phyloP scores from a whole-genome alignment of 257 asterid species.

The Scutellaria barbata region DNA sequence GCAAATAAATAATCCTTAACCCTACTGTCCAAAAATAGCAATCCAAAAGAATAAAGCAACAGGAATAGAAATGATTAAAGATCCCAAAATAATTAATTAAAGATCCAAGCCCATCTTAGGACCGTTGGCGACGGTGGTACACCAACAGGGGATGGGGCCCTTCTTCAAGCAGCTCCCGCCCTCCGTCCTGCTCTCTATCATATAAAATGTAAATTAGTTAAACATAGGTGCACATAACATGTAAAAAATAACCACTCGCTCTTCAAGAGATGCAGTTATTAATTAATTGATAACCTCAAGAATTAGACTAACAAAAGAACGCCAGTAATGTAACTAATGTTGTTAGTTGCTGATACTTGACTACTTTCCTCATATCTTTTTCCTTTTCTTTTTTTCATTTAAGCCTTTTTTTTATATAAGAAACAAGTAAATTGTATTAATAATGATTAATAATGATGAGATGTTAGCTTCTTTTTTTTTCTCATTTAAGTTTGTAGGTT shows the following conservation, averaged over 20 bases:
- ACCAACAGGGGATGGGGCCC: neutral
- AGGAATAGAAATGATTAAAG: too few species aligned
- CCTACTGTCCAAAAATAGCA: too few species aligned
- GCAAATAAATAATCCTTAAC: too few species aligned
- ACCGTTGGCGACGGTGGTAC: neutral
- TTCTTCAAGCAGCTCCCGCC: neutral
- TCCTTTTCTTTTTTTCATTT: neutral
- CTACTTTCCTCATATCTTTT: neutral
- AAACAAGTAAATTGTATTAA: too few species aligned
- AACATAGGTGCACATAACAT: neutral
- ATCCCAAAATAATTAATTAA: too few species aligned
- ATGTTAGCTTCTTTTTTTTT: neutral
- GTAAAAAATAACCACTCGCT: neutral
- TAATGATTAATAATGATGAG: too few species aligned
- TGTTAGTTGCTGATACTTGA: slow-evolving; percentile 3
- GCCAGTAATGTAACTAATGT: neutral
- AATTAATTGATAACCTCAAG: neutral
- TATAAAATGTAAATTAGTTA: too few species aligned
- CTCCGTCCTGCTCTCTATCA: neutral
- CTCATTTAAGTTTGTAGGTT: neutral
- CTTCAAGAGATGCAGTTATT: neutral
- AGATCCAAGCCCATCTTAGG: neutral
- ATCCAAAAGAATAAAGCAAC: too few species aligned
- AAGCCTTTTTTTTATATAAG: too few species aligned
- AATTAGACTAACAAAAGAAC: neutral